These are phyloP conservation scores for Peronospora belbahrii DNA, from an alignment of 352 stramenopile genomes.

Conservation along the genomic window DNA sequence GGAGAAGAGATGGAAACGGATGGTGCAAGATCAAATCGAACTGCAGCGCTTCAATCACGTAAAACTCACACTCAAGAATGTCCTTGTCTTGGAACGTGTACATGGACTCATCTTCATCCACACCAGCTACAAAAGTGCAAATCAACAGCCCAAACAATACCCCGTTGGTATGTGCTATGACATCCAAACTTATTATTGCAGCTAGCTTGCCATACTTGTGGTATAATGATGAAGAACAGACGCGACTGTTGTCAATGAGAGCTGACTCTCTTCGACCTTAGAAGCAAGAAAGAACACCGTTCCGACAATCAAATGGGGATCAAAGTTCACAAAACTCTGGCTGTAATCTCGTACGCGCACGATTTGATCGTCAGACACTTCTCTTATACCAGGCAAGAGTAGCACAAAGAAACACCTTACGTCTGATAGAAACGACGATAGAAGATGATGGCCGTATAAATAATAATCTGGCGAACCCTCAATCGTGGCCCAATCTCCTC, in stretches of 20 bases:
- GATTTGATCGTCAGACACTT: slow-evolving; percentile 1
- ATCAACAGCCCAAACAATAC: not conserved
- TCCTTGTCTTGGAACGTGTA: slow-evolving; percentile 87
- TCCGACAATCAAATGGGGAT: slow-evolving; percentile 76
- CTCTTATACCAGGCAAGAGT: not conserved
- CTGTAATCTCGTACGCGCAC: slow-evolving; percentile 23
- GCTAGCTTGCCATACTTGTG: slow-evolving; percentile 40
- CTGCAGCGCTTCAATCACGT: slow-evolving; percentile 81
- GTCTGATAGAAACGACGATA: slow-evolving; percentile 87
- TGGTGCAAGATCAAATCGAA: slow-evolving; percentile 87
- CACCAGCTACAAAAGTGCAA: slow-evolving; percentile 36
- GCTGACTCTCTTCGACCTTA: slow-evolving; percentile 83
- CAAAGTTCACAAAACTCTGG: slow-evolving; percentile 87
- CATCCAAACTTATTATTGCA: not conserved
- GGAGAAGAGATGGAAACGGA: slow-evolving; percentile 72
- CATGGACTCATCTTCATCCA: slow-evolving; percentile 83
- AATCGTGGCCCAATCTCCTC: slow-evolving; percentile 77
- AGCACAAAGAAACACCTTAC: slow-evolving; percentile 25
- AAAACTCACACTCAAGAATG: slow-evolving; percentile 88
- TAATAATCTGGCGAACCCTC: slow-evolving; percentile 85
- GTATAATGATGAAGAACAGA: slow-evolving; percentile 84
- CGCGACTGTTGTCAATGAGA: slow-evolving; percentile 69
- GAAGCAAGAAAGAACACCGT: slow-evolving; percentile 84
- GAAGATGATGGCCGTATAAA: slow-evolving; percentile 87
- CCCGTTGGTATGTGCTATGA: not conserved